Base-by-base conservation (phyloP, 768 basidiomycete genomes). In the Tulasnella calospora region DNA sequence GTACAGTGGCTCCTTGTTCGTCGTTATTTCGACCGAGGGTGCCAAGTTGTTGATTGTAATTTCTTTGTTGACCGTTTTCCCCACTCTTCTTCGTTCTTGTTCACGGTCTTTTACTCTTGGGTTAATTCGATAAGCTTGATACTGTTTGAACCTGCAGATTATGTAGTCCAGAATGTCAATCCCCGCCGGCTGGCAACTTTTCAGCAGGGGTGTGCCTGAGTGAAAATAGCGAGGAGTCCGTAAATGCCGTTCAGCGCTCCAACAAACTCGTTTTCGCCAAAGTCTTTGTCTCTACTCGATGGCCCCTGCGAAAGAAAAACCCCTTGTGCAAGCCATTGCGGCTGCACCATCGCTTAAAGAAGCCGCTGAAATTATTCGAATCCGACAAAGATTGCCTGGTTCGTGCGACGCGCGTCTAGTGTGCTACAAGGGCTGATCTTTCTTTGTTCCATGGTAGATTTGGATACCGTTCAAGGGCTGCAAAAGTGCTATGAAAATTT, bases 401-500 rank as follows among this genome's bases (percentile, higher is more conserved):
- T 21, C 21, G 75, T 74, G 10, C 3, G 17, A 46, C 33, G 17
- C 38, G 13, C 51, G 41, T 15, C 30, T 10, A 19, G 35, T 17
- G 2, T 17, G 23, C 21, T 23, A 10, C 13, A 12, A 33, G 7
- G 61, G 23, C 75, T 33, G 35, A 30, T 15, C 19, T n/a, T 67
- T 15, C 61, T 71, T 44, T 74, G 73, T 46, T n/a, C 35, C 19
- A 4, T 51, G 41, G 9, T 27, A 77, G 75, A 77, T 21, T 30
- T 77, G n/a, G 75, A 77, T 36, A 27, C 75, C 9, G 55, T 77
- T 1, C 46, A 77, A 30, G 75, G 75, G 23, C 35, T 77, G 21
- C 75, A 77, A n/a, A 23, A 33, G 36, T 57, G 47, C 55, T 70
- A 77, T 46, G 57, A 46, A 23, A 46, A 69, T 23, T 70, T 67